Evolutionary conservation across 1,284 basidiomycete species (phyloP).

Genomic region (Naganishia sp.): DNA sequence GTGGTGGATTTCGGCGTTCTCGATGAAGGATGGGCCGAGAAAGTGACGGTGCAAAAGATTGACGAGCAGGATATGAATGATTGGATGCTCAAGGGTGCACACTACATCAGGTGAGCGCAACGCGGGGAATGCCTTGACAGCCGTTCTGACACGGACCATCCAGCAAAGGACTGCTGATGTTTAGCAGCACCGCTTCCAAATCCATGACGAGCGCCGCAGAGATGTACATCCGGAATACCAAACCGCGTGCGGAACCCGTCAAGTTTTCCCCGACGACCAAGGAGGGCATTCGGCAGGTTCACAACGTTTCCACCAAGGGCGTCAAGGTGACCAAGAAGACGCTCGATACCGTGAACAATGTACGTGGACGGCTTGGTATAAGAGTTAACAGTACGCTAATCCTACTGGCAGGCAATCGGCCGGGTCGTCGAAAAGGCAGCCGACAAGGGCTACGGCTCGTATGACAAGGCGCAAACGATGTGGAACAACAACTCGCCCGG

Average conservation of each 20-base stretch:
- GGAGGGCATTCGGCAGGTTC: slow-evolving; percentile 62
- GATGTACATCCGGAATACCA: slow-evolving; percentile 64
- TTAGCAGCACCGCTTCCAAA: slow-evolving; percentile 65
- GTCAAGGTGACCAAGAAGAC: slow-evolving; percentile 68
- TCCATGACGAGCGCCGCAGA: slow-evolving; percentile 66
- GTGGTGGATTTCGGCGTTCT: slow-evolving; percentile 68
- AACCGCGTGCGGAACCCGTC: slow-evolving; percentile 59
- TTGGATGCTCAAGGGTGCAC: slow-evolving; percentile 70
- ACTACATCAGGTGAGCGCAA: slow-evolving; percentile 63
- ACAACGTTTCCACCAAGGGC: slow-evolving; percentile 66
- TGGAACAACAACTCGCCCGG: slow-evolving; percentile 17
- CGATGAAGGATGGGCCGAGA: slow-evolving; percentile 50
- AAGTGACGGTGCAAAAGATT: slow-evolving; percentile 58
- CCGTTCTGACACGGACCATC: neutral
- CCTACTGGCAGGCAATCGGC: slow-evolving; percentile 40
- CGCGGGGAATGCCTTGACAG: neutral
- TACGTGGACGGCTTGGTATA: slow-evolving; percentile 56
- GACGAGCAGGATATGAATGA: slow-evolving; percentile 65
- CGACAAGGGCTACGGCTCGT: slow-evolving; percentile 21
- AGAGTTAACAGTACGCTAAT: slow-evolving; percentile 44
- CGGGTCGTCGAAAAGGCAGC: slow-evolving; percentile 39
- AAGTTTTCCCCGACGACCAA: slow-evolving; percentile 66
- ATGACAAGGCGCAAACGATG: slow-evolving; percentile 28
- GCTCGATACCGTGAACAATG: slow-evolving; percentile 63
- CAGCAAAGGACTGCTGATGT: slow-evolving; percentile 68